phyloP scores from a whole-genome alignment of 306 rosid genomes.

The Malus domestica region ASM211411v1 NC_041799.1:35841501-35842000 shows the following conservation, averaged over 20 bases:
- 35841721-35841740: neutral
- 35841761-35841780: neutral
- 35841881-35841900: neutral
- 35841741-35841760: neutral
- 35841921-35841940: neutral
- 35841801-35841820: neutral
- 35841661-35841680: neutral
- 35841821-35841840: neutral
- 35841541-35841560: too few relatives aligned
- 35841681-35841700: neutral
- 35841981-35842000: slow-evolving; percentile 57
- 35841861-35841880: neutral
- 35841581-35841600: neutral
- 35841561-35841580: neutral
- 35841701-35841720: neutral
- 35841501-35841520: too few relatives aligned
- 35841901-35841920: neutral
- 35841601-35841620: too few relatives aligned
- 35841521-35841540: too few relatives aligned
- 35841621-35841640: neutral
- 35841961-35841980: slow-evolving; percentile 92
- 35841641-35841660: neutral
- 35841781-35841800: neutral
- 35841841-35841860: neutral
- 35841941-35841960: neutral